A percentile compares a stretch with the other conserved stretches of the same genome.
Evolutionary conservation across 2,329 filamentous ascomycete species (phyloP).

Genomic region (Parasarocladium wereldwijsianum): DNA sequence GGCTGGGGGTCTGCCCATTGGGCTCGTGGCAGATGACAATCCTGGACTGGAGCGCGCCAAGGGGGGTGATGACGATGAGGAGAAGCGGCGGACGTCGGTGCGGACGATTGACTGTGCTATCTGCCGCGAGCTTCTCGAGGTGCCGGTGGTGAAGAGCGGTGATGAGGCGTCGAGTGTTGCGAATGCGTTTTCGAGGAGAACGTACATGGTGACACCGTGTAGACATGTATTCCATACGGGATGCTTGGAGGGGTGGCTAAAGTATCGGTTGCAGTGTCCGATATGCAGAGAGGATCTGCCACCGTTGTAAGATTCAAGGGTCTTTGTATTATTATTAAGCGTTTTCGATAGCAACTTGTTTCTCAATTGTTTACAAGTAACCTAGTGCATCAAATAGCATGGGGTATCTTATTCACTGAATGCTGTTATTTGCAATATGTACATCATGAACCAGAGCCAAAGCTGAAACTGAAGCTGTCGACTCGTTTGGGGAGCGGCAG

Average conservation of each 20-base stretch:
- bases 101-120: constrained; percentile 81
- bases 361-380: too few relatives aligned
- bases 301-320: constrained; percentile 5
- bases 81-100: constrained; percentile 15
- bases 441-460: too few relatives aligned
- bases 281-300: constrained; percentile 50
- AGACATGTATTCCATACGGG: constrained; percentile 86
- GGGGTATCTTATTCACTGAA: too few relatives aligned
- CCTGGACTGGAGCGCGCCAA: constrained; percentile 10
- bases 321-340: too few relatives aligned
- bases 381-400: too few relatives aligned
- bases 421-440: neutral
- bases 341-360: too few relatives aligned
- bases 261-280: constrained; percentile 81
- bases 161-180: constrained; percentile 40
- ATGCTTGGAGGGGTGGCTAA: constrained; percentile 94
- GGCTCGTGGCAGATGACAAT: constrained; percentile 30
- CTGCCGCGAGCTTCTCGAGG: constrained; percentile 81
- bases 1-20: constrained; percentile 67
- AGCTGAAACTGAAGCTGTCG: too few relatives aligned
- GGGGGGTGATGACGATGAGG: constrained; percentile 19
- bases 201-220: constrained; percentile 97
- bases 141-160: constrained; percentile 58
- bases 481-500: too few relatives aligned
- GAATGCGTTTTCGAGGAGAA: constrained; percentile 61